These are phyloP conservation scores for Alopecurus myosuroides DNA, from an alignment of 176 grass and related monocot species.

Conservation along the genomic window DNA sequence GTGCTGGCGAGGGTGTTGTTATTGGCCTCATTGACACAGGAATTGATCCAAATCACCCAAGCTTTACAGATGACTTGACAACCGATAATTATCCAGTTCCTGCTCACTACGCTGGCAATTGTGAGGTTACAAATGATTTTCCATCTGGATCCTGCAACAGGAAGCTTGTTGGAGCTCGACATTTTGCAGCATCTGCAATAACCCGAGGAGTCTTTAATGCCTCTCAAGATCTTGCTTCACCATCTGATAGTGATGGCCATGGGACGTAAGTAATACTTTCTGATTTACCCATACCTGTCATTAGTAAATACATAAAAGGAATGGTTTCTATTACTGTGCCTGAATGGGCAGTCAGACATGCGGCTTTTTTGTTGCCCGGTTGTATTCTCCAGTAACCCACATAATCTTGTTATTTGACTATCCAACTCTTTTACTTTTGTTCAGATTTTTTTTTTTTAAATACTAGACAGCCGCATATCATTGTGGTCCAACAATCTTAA, in stretches of 20 bases:
- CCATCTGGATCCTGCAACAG: conserved; percentile 96
- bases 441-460: not conserved
- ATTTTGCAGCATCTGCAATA: conserved; percentile 99
- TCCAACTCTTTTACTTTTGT: not conserved
- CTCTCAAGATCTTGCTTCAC: conserved; percentile 86
- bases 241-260: conserved; percentile 94
- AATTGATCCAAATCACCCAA: conserved; percentile 87
- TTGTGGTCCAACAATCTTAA: not conserved
- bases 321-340: not conserved
- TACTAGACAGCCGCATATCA: not conserved
- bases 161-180: conserved; percentile 92
- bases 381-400: not conserved
- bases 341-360: not conserved
- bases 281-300: not conserved
- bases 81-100: conserved; percentile 71
- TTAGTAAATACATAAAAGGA: not conserved
- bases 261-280: conserved; percentile 67
- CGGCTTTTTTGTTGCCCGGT: not conserved
- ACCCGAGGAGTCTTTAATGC: conserved; percentile 87
- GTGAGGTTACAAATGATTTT: conserved; percentile 95
- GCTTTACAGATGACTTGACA: conserved; percentile 71
- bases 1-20: conserved; percentile 80
- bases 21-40: conserved; percentile 93
- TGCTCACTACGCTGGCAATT: conserved; percentile 76
- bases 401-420: not conserved